phyloP scores from a whole-genome alignment of 106 monocot genomes.

The Iris macrosiphon region DNA sequence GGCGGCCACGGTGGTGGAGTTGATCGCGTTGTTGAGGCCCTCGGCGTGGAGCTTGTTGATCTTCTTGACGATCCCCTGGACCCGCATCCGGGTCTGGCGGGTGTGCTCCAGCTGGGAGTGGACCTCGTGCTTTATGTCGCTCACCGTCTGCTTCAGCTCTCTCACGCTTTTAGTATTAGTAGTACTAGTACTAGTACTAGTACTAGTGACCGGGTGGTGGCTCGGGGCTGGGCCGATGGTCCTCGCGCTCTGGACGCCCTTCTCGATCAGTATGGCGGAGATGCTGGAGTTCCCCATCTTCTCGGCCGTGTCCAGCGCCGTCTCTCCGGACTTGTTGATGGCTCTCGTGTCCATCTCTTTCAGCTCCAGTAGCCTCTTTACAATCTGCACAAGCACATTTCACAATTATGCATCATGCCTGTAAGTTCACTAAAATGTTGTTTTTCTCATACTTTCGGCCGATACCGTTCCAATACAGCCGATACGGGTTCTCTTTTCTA shows the following conservation, averaged over 20 bases:
- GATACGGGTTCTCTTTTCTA: too few relatives aligned
- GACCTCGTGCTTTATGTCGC: constrained; percentile 91
- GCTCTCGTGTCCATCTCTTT: constrained; percentile 41
- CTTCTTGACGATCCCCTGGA: constrained; percentile 68
- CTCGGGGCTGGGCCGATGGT: constrained; percentile 30
- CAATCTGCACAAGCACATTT: constrained; percentile 69
- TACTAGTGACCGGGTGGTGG: too few relatives aligned
- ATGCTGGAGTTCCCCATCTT: constrained; percentile 57
- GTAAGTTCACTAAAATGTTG: too few relatives aligned
- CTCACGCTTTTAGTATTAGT: too few relatives aligned
- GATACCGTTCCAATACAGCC: too few relatives aligned
- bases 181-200: too few relatives aligned
- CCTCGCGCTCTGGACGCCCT: constrained; percentile 51
- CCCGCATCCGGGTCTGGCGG: constrained; percentile 59
- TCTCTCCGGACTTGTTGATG: constrained; percentile 74
- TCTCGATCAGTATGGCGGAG: constrained; percentile 21
- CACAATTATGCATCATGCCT: too few relatives aligned
- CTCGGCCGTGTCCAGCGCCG: constrained; percentile 78
- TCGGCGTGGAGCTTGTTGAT: constrained; percentile 80
- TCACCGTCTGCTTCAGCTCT: constrained; percentile 73
- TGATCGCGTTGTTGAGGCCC: constrained; percentile 93
- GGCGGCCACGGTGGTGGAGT: constrained; percentile 88
- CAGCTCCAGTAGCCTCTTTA: constrained; percentile 40
- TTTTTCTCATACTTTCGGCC: too few relatives aligned
- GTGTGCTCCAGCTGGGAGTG: constrained; percentile 77